phyloP scores from a whole-genome alignment of 192 early-diverging fungal genomes.

The Paraglomus brasilianum region DNA sequence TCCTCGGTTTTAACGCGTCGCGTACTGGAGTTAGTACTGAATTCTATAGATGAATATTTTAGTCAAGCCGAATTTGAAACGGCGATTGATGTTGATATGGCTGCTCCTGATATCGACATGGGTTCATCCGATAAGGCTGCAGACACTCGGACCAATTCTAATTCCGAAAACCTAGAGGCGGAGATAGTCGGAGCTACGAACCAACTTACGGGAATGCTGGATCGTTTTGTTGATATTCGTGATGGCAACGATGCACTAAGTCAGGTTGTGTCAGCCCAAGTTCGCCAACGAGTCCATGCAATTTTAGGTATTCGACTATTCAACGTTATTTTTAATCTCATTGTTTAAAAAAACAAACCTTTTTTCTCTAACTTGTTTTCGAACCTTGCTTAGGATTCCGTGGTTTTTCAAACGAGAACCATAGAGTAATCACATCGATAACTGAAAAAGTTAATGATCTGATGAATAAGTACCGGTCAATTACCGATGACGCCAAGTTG shows the following conservation, averaged over 20 bases:
- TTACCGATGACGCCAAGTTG: no score
- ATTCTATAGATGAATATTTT: neutral
- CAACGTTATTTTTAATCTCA: no score
- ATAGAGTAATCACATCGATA: neutral
- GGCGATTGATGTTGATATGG: neutral
- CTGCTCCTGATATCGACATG: no score
- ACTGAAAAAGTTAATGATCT: neutral
- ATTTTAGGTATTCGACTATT: no score
- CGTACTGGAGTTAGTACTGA: neutral
- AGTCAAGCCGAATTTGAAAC: neutral
- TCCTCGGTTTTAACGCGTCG: neutral
- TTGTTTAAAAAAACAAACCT: no score
- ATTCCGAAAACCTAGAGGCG: neutral
- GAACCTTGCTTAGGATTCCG: no score
- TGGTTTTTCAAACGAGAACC: constrained; percentile 9
- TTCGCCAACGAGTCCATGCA: constrained; percentile 21
- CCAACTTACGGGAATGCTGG: neutral
- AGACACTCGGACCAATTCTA: no score
- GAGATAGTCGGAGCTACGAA: neutral
- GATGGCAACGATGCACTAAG: constrained; percentile 3
- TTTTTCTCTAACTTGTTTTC: no score
- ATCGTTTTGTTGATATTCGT: neutral
- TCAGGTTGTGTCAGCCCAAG: neutral
- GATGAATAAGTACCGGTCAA: neutral
- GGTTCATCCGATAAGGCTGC: no score